Conservation (phyloP, 805 yeast genomes). For the Teunomyces gatunensis region DNA sequence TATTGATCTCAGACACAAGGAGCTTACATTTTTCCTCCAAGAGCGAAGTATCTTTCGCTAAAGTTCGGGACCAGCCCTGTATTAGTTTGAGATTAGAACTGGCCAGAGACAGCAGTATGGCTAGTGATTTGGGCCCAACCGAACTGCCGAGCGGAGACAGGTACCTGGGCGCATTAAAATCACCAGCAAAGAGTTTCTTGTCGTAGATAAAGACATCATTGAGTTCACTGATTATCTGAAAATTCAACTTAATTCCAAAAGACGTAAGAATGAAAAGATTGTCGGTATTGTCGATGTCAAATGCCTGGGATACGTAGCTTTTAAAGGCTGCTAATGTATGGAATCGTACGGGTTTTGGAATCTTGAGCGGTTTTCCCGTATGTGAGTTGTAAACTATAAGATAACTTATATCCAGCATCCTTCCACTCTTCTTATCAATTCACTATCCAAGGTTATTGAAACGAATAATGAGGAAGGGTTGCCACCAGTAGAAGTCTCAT, state of each 20-base stretch:
- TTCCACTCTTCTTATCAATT: background rate
- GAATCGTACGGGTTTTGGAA: slow-evolving; percentile 42
- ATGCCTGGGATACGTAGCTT: slow-evolving; percentile 24
- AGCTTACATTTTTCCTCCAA: slow-evolving; percentile 28
- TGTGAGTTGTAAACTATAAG: slow-evolving; percentile 38
- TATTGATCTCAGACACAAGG: slow-evolving; percentile 32
- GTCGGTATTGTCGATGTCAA: slow-evolving; percentile 24
- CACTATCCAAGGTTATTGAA: background rate
- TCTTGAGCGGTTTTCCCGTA: slow-evolving; percentile 29
- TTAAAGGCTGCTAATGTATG: slow-evolving; percentile 34
- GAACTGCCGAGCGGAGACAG: background rate
- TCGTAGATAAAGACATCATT: slow-evolving; percentile 63
- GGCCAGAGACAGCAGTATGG: background rate
- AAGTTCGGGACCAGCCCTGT: slow-evolving; percentile 51
- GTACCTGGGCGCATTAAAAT: slow-evolving; percentile 3
- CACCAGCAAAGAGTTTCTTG: slow-evolving; percentile 50
- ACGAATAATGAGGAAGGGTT: background rate
- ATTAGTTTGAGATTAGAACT: slow-evolving; percentile 37
- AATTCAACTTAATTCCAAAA: slow-evolving; percentile 61
- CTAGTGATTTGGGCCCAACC: background rate
- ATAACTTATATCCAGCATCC: slow-evolving; percentile 19
- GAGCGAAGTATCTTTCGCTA: slow-evolving; percentile 39
- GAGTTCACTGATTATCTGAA: slow-evolving; percentile 48
- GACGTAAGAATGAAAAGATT: slow-evolving; percentile 57
- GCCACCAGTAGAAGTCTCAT: slow-evolving; percentile 3